Evolutionary conservation across 1,284 basidiomycete genomes (phyloP).

Genomic region (Apiotrichum siamense): DNA sequence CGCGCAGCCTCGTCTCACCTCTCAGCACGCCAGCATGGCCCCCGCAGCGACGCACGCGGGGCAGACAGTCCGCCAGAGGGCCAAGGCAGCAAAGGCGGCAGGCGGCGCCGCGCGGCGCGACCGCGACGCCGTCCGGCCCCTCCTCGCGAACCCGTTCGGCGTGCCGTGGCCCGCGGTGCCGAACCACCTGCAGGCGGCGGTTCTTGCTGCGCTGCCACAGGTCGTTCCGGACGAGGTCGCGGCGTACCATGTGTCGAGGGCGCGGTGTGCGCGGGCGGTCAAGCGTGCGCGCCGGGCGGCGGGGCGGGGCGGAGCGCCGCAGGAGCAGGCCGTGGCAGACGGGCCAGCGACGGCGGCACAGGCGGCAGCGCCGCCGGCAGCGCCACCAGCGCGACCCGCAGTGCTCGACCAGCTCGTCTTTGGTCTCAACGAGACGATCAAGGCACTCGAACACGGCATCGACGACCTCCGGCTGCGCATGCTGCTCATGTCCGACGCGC

Average conservation of each 20-base stretch:
- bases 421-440: conserved; percentile 77
- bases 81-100: conserved; percentile 7
- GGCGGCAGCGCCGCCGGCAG: not conserved
- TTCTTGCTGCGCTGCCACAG: conserved; percentile 28
- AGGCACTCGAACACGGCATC: conserved; percentile 60
- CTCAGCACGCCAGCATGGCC: conserved; percentile 2
- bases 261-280: conserved; percentile 28
- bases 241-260: conserved; percentile 36
- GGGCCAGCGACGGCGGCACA: conserved; percentile 2
- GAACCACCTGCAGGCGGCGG: conserved; percentile 31
- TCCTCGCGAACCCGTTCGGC: conserved; percentile 35
- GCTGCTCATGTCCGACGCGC: conserved; percentile 31
- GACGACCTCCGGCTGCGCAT: conserved; percentile 33
- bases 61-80: conserved; percentile 16
- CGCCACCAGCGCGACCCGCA: conserved; percentile 35
- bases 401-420: conserved; percentile 56
- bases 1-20: not conserved
- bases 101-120: not conserved
- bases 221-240: conserved; percentile 30
- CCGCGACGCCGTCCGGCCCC: conserved; percentile 15
- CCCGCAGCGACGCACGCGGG: conserved; percentile 11
- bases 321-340: not conserved
- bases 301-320: not conserved
- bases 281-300: conserved; percentile 15
- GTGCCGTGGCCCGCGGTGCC: conserved; percentile 41